These are phyloP conservation scores for Suillus tomentosus DNA, from an alignment of 768 basidiomycete genomes.

Conservation along the genomic window DNA sequence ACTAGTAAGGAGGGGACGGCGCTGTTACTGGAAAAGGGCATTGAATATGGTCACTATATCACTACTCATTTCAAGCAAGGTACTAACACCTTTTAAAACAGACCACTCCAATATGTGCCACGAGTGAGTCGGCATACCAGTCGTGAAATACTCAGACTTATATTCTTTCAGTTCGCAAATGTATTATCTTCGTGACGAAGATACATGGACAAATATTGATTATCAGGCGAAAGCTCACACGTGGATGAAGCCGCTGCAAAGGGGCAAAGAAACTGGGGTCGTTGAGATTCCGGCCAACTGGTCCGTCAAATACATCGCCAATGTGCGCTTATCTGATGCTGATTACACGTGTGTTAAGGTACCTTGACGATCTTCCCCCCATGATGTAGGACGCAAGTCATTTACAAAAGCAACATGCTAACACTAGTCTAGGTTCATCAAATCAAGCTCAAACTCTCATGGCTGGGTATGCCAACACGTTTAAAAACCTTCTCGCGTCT, in stretches of 20 bases:
- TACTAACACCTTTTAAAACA: conserved; percentile 23
- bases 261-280: conserved; percentile 64
- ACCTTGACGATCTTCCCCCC: conserved; percentile 75
- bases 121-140: conserved; percentile 35
- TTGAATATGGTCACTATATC: conserved; percentile 59
- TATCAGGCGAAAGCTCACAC: conserved; percentile 55
- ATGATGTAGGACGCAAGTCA: conserved; percentile 52
- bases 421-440: conserved; percentile 58
- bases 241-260: conserved; percentile 76
- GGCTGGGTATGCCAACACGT: conserved; percentile 52
- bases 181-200: conserved; percentile 67
- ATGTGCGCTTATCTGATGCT: not conserved
- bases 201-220: conserved; percentile 74
- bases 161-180: conserved; percentile 49
- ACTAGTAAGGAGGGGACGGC: conserved; percentile 65
- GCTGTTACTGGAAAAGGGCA: conserved; percentile 68
- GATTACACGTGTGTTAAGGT: conserved; percentile 36
- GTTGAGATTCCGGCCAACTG: conserved; percentile 72
- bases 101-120: conserved; percentile 63
- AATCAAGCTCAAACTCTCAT: conserved; percentile 65
- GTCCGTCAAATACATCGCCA: conserved; percentile 33
- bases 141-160: not conserved
- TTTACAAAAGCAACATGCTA: not conserved
- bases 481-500: not conserved
- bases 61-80: conserved; percentile 13